These are phyloP conservation scores for Beauveria sp. DNA, from an alignment of 2,329 filamentous ascomycete species.

Conservation along the genomic window DNA sequence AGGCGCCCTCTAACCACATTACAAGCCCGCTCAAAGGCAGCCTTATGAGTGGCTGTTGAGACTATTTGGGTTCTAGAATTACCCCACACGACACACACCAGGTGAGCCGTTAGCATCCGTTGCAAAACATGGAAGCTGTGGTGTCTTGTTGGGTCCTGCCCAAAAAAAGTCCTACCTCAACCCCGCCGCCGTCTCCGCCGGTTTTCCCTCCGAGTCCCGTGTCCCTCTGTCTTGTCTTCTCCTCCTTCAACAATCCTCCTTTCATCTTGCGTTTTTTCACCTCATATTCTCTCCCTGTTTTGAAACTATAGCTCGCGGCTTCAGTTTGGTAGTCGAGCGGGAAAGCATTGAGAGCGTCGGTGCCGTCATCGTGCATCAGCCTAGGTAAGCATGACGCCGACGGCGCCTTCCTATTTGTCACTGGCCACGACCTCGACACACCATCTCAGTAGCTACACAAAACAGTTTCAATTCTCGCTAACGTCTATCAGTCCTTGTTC, in stretches of 20 bases:
- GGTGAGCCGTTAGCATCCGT: constrained; percentile 10
- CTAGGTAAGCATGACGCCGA: not conserved
- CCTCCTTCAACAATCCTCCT: not conserved
- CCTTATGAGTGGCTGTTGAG: not conserved
- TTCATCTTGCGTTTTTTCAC: not conserved
- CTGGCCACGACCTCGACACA: not conserved
- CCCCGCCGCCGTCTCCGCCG: not conserved
- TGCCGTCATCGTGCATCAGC: not conserved
- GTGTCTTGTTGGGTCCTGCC: no score
- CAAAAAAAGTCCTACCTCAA: not conserved
- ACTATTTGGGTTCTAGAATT: not conserved
- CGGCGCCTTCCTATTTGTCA: not conserved
- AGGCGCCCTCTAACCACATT: not conserved
- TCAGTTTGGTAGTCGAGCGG: not conserved
- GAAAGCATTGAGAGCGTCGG: not conserved
- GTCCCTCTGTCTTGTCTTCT: not conserved
- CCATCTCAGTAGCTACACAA: not conserved
- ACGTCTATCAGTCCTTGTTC: not conserved
- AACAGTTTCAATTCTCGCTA: not conserved
- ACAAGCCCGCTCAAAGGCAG: not conserved
- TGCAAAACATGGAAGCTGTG: not conserved
- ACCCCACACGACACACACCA: not conserved
- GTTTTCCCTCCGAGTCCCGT: not conserved
- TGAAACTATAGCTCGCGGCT: not conserved
- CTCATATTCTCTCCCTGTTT: no score